These are phyloP conservation scores for Pichia sp. DNA, from an alignment of 1,139 yeast species.

Conservation along the genomic window DNA sequence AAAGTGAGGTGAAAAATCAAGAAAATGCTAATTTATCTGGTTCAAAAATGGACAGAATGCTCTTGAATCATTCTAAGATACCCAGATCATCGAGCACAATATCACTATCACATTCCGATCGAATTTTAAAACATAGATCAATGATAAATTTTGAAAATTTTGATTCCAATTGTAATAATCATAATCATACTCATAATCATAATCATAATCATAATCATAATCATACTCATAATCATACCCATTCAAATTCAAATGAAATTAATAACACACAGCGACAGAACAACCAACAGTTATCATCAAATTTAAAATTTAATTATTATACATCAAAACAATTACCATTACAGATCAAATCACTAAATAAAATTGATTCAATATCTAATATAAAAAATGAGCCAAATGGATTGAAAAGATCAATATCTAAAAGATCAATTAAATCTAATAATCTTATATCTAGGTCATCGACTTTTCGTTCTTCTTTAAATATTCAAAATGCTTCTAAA, in stretches of 20 bases:
- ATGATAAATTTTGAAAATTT: background rate
- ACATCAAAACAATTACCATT: background rate
- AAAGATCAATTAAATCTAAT: too few species aligned
- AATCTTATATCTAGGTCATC: background rate
- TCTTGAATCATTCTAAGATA: slow-evolving; percentile 1
- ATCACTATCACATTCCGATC: background rate
- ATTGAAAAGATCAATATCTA: too few species aligned
- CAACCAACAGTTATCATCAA: too few species aligned
- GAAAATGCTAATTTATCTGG: too few species aligned
- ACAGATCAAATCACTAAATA: too few species aligned
- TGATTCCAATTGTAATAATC: background rate
- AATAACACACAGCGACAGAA: too few species aligned
- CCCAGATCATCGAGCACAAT: slow-evolving; percentile 7
- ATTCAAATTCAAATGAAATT: too few species aligned
- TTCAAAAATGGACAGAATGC: background rate
- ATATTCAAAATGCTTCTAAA: too few species aligned
- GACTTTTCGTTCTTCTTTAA: background rate
- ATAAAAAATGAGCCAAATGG: too few species aligned
- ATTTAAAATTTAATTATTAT: background rate
- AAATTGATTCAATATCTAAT: too few species aligned
- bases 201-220: background rate
- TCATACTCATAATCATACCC: too few species aligned
- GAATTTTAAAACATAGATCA: background rate
- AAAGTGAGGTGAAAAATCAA: too few species aligned
- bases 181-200: background rate